phyloP scores from a whole-genome alignment of 2,329 filamentous ascomycete genomes.

The Sclerotinia glacialis region DNA sequence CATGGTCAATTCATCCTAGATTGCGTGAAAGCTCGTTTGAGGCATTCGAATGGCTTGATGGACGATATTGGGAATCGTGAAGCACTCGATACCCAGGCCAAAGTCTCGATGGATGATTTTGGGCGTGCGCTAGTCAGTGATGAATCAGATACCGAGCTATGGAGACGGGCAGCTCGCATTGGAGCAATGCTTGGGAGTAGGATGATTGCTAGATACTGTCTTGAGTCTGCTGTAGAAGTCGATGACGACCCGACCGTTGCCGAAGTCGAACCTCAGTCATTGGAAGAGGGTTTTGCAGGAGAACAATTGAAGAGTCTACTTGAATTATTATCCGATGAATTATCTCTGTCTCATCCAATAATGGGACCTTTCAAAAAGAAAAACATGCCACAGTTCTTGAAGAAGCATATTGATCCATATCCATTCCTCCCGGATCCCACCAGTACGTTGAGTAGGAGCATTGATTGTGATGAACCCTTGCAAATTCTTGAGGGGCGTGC shows the following conservation, averaged over 20 bases:
- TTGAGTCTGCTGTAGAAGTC: constrained; percentile 64
- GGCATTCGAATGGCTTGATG: constrained; percentile 39
- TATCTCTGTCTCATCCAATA: constrained; percentile 58
- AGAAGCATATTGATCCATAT: constrained; percentile 58
- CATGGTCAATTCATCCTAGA: constrained; percentile 91
- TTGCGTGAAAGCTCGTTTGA: constrained; percentile 54
- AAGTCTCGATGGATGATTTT: constrained; percentile 54
- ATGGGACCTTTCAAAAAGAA: constrained; percentile 57
- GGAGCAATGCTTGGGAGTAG: constrained; percentile 56
- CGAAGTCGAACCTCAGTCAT: constrained; percentile 60
- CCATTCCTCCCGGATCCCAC: constrained; percentile 58
- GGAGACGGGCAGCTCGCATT: constrained; percentile 58
- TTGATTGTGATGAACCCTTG: constrained; percentile 10
- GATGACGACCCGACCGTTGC: constrained; percentile 63
- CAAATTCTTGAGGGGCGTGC: constrained; percentile 24
- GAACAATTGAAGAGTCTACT: constrained; percentile 59
- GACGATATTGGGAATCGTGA: constrained; percentile 42
- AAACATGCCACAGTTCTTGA: constrained; percentile 50
- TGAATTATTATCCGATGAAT: constrained; percentile 51
- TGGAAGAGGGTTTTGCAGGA: constrained; percentile 62
- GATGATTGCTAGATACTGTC: constrained; percentile 58
- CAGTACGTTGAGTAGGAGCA: constrained; percentile 23
- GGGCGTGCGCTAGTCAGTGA: constrained; percentile 60
- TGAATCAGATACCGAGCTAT: constrained; percentile 65
- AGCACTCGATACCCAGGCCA: constrained; percentile 37